Evolutionary conservation across 495 filamentous ascomycete species (phyloP).

Genomic region (Astrothelium macrocarpum): DNA sequence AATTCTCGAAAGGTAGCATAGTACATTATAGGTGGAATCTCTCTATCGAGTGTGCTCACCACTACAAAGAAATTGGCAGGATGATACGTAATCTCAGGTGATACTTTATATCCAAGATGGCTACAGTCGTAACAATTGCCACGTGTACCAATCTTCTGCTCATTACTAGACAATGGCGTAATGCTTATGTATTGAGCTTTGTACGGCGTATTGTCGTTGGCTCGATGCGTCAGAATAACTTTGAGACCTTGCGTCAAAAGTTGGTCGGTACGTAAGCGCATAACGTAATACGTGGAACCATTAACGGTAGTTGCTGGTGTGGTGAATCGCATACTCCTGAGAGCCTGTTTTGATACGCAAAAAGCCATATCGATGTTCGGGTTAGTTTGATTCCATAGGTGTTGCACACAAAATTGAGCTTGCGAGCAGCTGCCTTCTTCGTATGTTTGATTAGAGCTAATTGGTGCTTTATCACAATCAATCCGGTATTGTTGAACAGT

Average conservation of each 20-base stretch:
- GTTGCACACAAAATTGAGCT: not conserved
- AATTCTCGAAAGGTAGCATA: not conserved
- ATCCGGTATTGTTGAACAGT: not conserved
- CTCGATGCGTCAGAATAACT: not conserved
- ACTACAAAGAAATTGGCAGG: not conserved
- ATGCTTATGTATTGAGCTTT: not conserved
- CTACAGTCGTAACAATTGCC: not conserved
- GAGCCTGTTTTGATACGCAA: not conserved
- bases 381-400: not conserved
- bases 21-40: not conserved
- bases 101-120: not conserved
- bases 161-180: not conserved
- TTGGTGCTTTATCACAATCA: not conserved
- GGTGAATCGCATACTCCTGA: not conserved
- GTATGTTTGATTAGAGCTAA: not conserved
- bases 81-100: not conserved
- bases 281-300: not conserved
- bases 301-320: not conserved
- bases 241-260: not conserved
- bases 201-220: not conserved
- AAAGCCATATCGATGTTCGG: not conserved
- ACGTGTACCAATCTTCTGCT: not conserved
- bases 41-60: not conserved
- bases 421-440: not conserved
- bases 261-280: not conserved